Evolutionary conservation across 345 rosid species (phyloP), one percentile per base, ranked within the genome.

Genomic region (Schrenkiella parvula): DNA sequence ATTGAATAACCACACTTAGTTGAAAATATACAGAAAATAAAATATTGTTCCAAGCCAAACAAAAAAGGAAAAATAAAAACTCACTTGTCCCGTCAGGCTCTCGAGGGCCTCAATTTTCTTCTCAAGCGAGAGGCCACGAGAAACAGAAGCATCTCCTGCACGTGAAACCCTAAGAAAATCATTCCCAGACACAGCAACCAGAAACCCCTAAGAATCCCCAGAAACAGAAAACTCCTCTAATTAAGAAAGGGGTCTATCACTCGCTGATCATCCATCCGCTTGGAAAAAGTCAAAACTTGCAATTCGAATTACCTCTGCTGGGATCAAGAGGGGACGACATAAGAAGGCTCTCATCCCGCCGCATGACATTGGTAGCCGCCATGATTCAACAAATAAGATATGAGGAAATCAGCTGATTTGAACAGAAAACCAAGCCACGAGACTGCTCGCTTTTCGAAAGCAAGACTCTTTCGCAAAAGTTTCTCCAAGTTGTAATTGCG

Each of bases 41-140:
- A 59, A 26, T n/a, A 60, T 37, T 13, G n/a, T 13, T 5, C 41
- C 14, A 3, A 18, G 22, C 18, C 15, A 12, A 22, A 19, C 5
- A 19, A 35, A 17, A 13, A 6, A 6, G n/a, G n/a, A 11, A 59
- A 47, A n/a, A 61, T 72, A 78, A 42, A 50, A 50, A 65, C 68
- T 78, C 78, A 90, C 96, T 76, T 83, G 85, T 76, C 91, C 98
- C 1, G 93, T 41, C 61, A 93, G 75, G 86, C 82, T 89, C 84
- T 93, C 98, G 26, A 93, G 95, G 68, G 82, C 83, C 55, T 93
- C 97, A 41, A 93, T 91, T 86, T 85, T 93, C 91, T 87, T 87
- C 84, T 93, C 98, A 50, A 91, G 79, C 29, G 95, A 88, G 48
- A 85, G 75, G 32, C 80, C 96, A 43, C 86, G 88, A 38, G 88